Evolutionary conservation across 371 early-diverging fungal genomes (phyloP), one percentile per base, ranked within the genome.

Genomic region (Circinella minor): DNA sequence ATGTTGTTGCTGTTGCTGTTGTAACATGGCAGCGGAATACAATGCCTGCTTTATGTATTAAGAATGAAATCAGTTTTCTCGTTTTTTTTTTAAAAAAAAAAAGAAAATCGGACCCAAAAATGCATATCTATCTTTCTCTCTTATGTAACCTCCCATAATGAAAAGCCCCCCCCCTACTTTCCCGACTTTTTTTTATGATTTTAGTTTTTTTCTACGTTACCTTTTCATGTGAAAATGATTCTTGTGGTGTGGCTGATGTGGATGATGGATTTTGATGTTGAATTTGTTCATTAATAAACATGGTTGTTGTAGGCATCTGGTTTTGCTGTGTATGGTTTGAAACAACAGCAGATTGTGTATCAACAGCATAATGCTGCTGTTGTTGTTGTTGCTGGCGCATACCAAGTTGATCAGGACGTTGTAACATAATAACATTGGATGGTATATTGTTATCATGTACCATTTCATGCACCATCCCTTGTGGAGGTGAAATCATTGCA

Each of bases 151-250:
- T 27, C 27, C 27, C 27, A 27, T 27, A 43, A 43, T 2, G 43
- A 11, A 1, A 9, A 6, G 43, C 43, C 11, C 43, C 43, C 43
- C 43, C 43, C 11, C 11, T 3, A 1, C 43, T 3, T 43, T 11
- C 11, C 11, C 43, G 6, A 6, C 43, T 9, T 43, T 43, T 39
- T 11, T 43, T 9, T 43, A 9, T 43, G 43, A 9, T 3, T 9
- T 3, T 9, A 43, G 15, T 61, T 37, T 38, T 36, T 37, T 36
- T 37, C 36, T 43, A 43, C 11, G 6, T 43, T 67, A 67, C 68
- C 68, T 67, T 67, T 67, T 67, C 68, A 67, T 67, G 46, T 67
- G 63, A 49, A 46, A 63, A 63, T 49, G 49, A n/a, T 11, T 46
- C 63, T 37, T 63, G 63, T 39, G 65, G 8, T 49, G 54, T 51